phyloP scores from a whole-genome alignment of 2,329 filamentous ascomycete species.

The Cytospora piceicola region DNA sequence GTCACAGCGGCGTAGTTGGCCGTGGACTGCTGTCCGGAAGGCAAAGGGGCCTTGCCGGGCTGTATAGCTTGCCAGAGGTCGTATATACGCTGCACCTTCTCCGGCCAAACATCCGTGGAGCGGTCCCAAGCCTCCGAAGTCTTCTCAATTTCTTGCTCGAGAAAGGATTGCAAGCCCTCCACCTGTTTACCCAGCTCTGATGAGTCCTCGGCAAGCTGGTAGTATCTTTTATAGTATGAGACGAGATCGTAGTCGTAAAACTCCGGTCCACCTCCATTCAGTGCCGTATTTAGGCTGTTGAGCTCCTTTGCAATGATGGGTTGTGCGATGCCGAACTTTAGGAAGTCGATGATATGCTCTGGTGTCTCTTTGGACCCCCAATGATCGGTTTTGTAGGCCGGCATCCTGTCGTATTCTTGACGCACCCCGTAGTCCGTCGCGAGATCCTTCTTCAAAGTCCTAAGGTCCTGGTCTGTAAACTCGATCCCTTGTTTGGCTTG shows the following conservation, averaged over 20 bases:
- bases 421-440: constrained; percentile 41
- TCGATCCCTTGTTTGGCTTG: constrained; percentile 58
- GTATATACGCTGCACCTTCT: constrained; percentile 43
- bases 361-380: constrained; percentile 36
- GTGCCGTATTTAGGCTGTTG: constrained; percentile 38
- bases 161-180: constrained; percentile 38
- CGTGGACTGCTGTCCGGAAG: constrained; percentile 11
- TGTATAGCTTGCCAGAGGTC: constrained; percentile 48
- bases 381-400: constrained; percentile 47
- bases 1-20: constrained; percentile 35
- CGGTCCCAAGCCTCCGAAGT: constrained; percentile 42
- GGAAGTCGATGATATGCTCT: constrained; percentile 63
- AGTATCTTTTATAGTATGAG: constrained; percentile 33
- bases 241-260: constrained; percentile 46
- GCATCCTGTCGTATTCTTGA: not conserved
- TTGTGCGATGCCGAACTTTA: constrained; percentile 60
- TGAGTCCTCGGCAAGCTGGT: constrained; percentile 24
- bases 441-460: constrained; percentile 40
- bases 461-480: constrained; percentile 51
- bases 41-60: constrained; percentile 37
- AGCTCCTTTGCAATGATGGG: constrained; percentile 46
- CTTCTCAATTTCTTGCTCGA: constrained; percentile 41
- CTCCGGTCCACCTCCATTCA: constrained; percentile 33
- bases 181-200: constrained; percentile 34
- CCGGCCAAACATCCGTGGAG: constrained; percentile 30